Evolutionary conservation across 2,329 filamentous ascomycete species (phyloP).

Genomic region (Beauveria scarabaeidicola): DNA sequence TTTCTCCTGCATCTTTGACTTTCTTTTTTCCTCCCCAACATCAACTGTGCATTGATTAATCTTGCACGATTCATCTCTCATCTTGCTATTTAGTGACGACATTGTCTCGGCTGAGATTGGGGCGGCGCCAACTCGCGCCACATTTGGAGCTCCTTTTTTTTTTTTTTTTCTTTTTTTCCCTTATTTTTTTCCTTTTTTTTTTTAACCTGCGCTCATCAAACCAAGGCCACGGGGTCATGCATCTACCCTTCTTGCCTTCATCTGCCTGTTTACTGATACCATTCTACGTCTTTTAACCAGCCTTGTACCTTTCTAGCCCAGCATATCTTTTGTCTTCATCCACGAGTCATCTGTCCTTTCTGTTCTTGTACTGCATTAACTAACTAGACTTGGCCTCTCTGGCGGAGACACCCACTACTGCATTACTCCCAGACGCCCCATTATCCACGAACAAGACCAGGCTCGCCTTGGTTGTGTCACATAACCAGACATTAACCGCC

Average conservation of each 20-base stretch:
- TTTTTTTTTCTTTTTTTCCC: not conserved
- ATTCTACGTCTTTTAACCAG: not conserved
- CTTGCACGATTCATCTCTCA: too few relatives aligned
- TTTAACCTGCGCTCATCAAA: not conserved
- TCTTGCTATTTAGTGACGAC: not conserved
- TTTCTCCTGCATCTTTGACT: too few relatives aligned
- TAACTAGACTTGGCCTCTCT: not conserved
- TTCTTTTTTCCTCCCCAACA: too few relatives aligned
- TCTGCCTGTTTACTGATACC: not conserved
- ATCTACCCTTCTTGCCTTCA: not conserved
- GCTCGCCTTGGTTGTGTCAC: not conserved
- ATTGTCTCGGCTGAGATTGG: not conserved
- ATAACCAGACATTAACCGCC: not conserved
- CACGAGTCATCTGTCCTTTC: not conserved
- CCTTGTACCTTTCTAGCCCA: not conserved
- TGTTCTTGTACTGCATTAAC: not conserved
- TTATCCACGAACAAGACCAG: not conserved
- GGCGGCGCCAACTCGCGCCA: not conserved
- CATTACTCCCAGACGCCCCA: not conserved
- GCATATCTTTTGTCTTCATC: not conserved
- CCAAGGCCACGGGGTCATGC: not conserved
- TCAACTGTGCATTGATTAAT: too few relatives aligned
- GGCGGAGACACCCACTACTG: not conserved
- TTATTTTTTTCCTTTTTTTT: not conserved
- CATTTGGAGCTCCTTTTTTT: not conserved